Evolutionary conservation across 441 rosid genomes (phyloP).

Genomic region (Kokia cookei): DNA sequence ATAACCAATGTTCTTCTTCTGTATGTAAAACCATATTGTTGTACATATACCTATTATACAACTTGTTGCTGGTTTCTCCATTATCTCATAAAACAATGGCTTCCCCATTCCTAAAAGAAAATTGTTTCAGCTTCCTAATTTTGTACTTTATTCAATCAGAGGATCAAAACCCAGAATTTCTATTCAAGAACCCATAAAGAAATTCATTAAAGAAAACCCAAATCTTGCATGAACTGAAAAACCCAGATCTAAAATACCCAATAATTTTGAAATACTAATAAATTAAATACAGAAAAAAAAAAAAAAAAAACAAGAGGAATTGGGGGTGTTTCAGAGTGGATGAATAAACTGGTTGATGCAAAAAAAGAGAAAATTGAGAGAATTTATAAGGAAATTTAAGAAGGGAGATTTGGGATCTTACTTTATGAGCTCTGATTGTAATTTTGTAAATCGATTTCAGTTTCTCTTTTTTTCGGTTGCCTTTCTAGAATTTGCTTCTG

Average conservation of each 20-base stretch:
- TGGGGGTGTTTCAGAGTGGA: slow-evolving; percentile 9
- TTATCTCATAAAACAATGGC: slow-evolving; percentile 74
- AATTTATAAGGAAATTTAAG: not conserved
- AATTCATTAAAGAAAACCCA: slow-evolving; percentile 1
- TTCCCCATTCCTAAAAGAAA: slow-evolving; percentile 46
- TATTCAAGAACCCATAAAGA: not conserved
- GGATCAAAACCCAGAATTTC: not conserved
- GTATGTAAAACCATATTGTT: slow-evolving; percentile 78
- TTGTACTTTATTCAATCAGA: slow-evolving; percentile 2
- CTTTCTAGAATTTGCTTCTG: slow-evolving; percentile 8
- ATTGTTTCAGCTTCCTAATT: not conserved
- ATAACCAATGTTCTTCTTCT: slow-evolving; percentile 85
- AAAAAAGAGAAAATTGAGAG: not conserved
- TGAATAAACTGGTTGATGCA: not conserved
- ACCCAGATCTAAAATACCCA: slow-evolving; percentile 21
- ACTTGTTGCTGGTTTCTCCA: slow-evolving; percentile 89
- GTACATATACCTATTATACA: slow-evolving; percentile 67
- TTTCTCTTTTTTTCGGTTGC: not conserved
- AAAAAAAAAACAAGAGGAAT: not conserved
- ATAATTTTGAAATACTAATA: not conserved
- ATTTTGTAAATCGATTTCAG: slow-evolving; percentile 6
- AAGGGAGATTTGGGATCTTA: not conserved
- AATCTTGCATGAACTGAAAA: slow-evolving; percentile 10
- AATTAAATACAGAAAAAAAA: not conserved
- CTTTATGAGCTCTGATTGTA: slow-evolving; percentile 8